phyloP scores from a whole-genome alignment of 2,329 filamentous ascomycete species.

The Cyphellophora europaea region DNA sequence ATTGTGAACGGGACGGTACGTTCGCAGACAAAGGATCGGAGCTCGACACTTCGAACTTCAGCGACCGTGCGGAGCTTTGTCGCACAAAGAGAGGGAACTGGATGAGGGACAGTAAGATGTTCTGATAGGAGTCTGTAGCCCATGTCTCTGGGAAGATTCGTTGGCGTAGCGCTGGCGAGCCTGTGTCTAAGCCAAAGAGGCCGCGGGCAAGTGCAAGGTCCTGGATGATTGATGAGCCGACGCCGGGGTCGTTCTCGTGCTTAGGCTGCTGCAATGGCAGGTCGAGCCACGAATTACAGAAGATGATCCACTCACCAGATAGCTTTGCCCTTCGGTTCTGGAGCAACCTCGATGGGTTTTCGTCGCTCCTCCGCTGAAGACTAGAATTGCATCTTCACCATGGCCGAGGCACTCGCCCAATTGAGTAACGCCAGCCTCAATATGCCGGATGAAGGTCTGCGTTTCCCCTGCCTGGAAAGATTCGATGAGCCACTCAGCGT shows the following conservation, averaged over 20 bases:
- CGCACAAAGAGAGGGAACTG: conserved; percentile 29
- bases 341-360: conserved; percentile 5
- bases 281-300: too few species aligned
- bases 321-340: neutral
- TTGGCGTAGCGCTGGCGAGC: conserved; percentile 4
- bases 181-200: conserved; percentile 10
- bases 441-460: conserved; percentile 68
- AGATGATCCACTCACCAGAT: neutral
- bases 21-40: neutral
- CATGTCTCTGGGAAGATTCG: conserved; percentile 55
- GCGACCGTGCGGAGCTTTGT: neutral
- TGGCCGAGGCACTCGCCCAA: conserved; percentile 30
- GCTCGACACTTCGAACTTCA: conserved; percentile 2
- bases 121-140: conserved; percentile 79
- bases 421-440: conserved; percentile 51
- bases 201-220: conserved; percentile 9
- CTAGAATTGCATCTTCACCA: conserved; percentile 43
- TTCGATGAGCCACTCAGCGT: conserved; percentile 53
- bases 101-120: conserved; percentile 68
- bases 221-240: too few species aligned
- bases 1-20: conserved; percentile 30
- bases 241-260: too few species aligned
- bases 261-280: too few species aligned
- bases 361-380: conserved; percentile 59
- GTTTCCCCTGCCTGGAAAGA: conserved; percentile 71